Percentiles rank a stretch among this genome's conserved stretches.
These are phyloP conservation scores for Globomyces pollinis-pini DNA, from an alignment of 192 early-diverging fungal genomes.

Conservation along the genomic window DNA sequence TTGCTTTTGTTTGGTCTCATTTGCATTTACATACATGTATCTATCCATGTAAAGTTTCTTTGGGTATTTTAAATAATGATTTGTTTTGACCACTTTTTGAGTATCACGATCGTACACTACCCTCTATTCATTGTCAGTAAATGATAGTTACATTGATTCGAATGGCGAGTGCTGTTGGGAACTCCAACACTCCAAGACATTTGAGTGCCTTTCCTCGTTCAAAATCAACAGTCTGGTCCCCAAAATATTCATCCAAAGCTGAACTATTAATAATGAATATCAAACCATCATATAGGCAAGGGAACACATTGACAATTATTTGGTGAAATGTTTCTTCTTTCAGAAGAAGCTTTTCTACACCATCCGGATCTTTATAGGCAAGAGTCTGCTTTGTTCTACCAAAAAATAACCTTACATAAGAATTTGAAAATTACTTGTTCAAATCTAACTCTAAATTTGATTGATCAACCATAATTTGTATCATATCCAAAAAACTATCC, in stretches of 20 bases:
- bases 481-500: slow-evolving; percentile 31
- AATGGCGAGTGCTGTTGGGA: slow-evolving; percentile 26
- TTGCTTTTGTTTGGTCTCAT: slow-evolving; percentile 1
- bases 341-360: not conserved
- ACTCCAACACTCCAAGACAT: slow-evolving; percentile 9
- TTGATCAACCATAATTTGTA: slow-evolving; percentile 17
- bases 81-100: slow-evolving; percentile 16
- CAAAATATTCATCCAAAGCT: slow-evolving; percentile 27
- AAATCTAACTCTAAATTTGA: not conserved
- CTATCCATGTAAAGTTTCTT: slow-evolving; percentile 18
- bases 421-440: not conserved
- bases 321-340: slow-evolving; percentile 32
- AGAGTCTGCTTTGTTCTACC: slow-evolving; percentile 27
- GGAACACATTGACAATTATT: slow-evolving; percentile 23
- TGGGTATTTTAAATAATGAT: slow-evolving; percentile 23
- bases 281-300: slow-evolving; percentile 19
- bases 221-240: slow-evolving; percentile 17
- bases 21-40: slow-evolving; percentile 7
- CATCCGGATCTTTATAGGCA: slow-evolving; percentile 7
- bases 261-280: too few relatives aligned
- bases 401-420: too few relatives aligned
- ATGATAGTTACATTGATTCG: slow-evolving; percentile 14
- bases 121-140: slow-evolving; percentile 19
- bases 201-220: slow-evolving; percentile 11
- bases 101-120: slow-evolving; percentile 22